Base-by-base conservation (phyloP, 176 grass and related monocot species). In the Zizania latifolia region DNA sequence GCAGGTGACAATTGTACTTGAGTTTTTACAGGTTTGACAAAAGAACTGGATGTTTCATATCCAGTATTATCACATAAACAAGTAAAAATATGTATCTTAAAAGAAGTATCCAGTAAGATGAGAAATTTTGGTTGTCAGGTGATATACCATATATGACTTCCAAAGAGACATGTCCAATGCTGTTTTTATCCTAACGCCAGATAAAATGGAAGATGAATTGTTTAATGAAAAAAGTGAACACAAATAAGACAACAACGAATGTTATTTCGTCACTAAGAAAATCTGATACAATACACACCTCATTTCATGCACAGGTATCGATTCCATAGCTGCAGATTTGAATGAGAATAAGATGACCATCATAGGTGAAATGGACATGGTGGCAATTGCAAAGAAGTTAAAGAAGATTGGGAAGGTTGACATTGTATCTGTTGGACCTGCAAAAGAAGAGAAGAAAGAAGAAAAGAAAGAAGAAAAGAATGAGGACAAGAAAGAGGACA, bases 331-430 rank as follows among this genome's bases (percentile, higher is more conserved):
- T 64, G 94, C 89, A 3, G 81, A 90, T 83, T 70, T 98, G 31
- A 98, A 98, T 86, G 91, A 98, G 10, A 92, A 98, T 50, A 94
- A 98, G 75, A 81, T 98, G 84, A 92, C 77, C 38, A 73, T 98
- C 73, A 90, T 92, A 53, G 94, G 94, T 0, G 89, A 98, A 36
- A 94, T 98, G 91, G 94, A 98, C 40, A 77, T 82, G 4, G 86
- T 98, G 14, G 88, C 86, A 3, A 85, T 97, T 33, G 94, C 90
- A n/a, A 97, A 87, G 78, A 98, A 88, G 75, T 78, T 98, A 70
- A 97, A 92, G 84, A 98, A 98, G 58, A 50, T 98, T 41, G 91
- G 86, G 69, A 98, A 91, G 59, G 62, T 94, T 75, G 91, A 98
- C 67, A 92, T 98, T 68, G 15, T 98, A 2, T 92, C 86, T 11